A percentile compares a stretch with the other conserved stretches of the same genome.
phyloP scores from a whole-genome alignment of 2,329 filamentous ascomycete species.

The Colletotrichum incanum region DNA sequence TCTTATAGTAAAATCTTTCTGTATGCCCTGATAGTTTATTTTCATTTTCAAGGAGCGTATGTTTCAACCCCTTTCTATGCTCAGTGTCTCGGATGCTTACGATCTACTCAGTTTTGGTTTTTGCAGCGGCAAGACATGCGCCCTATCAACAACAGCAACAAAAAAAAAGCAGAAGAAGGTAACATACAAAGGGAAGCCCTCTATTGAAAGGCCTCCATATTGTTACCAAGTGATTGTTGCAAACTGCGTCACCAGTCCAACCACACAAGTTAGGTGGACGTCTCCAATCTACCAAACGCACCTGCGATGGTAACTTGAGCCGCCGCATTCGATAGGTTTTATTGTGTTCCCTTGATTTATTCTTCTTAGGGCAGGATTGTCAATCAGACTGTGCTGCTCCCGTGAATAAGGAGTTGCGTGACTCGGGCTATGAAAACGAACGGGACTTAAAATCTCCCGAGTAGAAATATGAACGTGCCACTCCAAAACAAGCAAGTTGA shows the following conservation, averaged over 20 bases:
- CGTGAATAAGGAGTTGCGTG: neutral
- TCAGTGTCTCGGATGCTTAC: no score
- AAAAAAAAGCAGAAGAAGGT: neutral
- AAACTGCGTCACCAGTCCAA: neutral
- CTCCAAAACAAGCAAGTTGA: conserved; percentile 12
- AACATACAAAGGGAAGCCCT: neutral
- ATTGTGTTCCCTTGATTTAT: neutral
- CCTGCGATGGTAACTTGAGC: neutral
- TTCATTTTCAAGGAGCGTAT: neutral
- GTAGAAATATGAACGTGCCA: neutral
- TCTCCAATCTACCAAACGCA: no score
- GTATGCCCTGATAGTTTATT: no score
- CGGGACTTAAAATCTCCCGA: neutral
- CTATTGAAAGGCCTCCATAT: no score
- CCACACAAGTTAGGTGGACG: no score
- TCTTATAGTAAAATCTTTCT: neutral
- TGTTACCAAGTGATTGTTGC: neutral
- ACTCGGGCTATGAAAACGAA: neutral
- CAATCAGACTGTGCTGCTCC: neutral
- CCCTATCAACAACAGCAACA: no score
- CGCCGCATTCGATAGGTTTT: neutral
- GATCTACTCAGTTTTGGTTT: no score
- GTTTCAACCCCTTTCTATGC: neutral
- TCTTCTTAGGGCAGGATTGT: neutral
- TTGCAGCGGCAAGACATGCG: neutral